phyloP scores from a whole-genome alignment of 129 eudicot genomes.

The Lactuca sativa region DNA sequence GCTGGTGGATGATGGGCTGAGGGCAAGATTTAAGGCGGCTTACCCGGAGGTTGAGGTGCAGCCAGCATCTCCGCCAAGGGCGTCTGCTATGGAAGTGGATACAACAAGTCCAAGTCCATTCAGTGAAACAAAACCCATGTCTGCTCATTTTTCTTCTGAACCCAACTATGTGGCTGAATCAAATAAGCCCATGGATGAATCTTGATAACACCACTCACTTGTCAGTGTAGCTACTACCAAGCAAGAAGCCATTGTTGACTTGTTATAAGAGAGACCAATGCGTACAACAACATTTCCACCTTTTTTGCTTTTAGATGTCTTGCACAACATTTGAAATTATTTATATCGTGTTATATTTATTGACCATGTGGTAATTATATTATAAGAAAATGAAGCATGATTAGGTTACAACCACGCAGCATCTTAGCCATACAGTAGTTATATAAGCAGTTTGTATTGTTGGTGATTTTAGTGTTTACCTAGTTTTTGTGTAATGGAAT shows the following conservation, averaged over 20 bases:
- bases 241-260: not conserved
- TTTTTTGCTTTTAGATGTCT: not conserved
- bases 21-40: constrained; percentile 96
- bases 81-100: constrained; percentile 82
- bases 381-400: no score
- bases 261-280: not conserved
- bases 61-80: constrained; percentile 84
- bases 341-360: not conserved
- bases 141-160: constrained; percentile 40
- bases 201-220: constrained; percentile 23
- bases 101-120: constrained; percentile 31
- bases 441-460: no score
- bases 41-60: constrained; percentile 97
- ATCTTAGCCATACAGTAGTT: no score
- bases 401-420: no score
- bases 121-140: constrained; percentile 39
- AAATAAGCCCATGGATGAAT: constrained; percentile 38
- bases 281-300: not conserved
- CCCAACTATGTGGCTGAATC: constrained; percentile 31
- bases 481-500: no score
- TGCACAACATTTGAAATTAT: not conserved
- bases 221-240: not conserved
- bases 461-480: no score
- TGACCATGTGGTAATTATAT: not conserved
- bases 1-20: constrained; percentile 85